Base-by-base conservation (phyloP, 2,329 filamentous ascomycete genomes). In the Penicillium sp. region DNA sequence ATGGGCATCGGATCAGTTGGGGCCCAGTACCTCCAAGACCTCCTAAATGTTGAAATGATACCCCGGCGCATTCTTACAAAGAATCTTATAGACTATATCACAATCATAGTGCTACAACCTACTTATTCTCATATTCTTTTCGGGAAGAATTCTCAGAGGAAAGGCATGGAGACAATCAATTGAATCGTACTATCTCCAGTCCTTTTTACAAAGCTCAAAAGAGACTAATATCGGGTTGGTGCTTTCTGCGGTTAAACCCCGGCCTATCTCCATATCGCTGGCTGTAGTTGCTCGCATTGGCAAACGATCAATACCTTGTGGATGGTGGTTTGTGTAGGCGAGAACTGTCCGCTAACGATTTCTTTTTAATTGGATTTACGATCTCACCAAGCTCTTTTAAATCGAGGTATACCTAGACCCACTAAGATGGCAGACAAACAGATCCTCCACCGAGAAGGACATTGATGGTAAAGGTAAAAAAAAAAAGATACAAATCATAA, bases 1-100 rank as follows among this genome's bases (percentile, higher is more conserved):
- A 52, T 93, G 88, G 88, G 59, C 65, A 20, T 55, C 59, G 31
- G 68, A 70, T n/a, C 53, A 66, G 42, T 56, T 59, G 54, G 45
- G 28, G 23, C 46, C 29, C 4, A 44, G 23, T 48, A 42, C 28
- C 44, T 44, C 32, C 27, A 40, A 54, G 43, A 47, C 42, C 29
- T 23, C 44, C 40, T 59, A 32, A 50, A 39, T 27, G 32, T 53
- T 49, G 45, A 47, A 37, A 48, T 46, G 33, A 53, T 56, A 51
- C 45, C 45, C 44, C 35, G 25, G 28, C 40, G 28, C 40, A 45
- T 33, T 8, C 13, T 28, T 4, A 42, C n/a, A 43, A 28, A 50
- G 33, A 24, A 28, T 37, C 15, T 10, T 31, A 31, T 38, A 31
- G 18, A 35, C 6, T 28, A 28, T 28, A 3, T 28, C 9, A 28